These are phyloP conservation scores for Mucor velutinosus DNA, from an alignment of 371 early-diverging fungal genomes.

Conservation along the genomic window DNA sequence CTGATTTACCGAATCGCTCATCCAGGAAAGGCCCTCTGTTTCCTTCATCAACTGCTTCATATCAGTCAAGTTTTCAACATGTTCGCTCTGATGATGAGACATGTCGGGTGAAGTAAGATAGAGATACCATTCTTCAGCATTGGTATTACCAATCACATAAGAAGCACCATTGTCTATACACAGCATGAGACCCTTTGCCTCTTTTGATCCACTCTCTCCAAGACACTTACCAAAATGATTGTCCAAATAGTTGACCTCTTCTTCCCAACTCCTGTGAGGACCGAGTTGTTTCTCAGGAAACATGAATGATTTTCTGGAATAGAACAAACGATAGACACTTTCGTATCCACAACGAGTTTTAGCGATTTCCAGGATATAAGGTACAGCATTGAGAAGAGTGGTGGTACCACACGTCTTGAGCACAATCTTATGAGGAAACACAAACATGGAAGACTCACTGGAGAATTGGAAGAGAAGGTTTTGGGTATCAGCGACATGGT, in stretches of 20 bases:
- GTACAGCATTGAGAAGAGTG: conserved; percentile 82
- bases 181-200: not conserved
- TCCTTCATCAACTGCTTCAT: conserved; percentile 30
- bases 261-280: conserved; percentile 87
- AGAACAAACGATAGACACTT: conserved; percentile 79
- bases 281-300: conserved; percentile 88
- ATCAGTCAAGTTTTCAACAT: conserved; percentile 23
- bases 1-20: conserved; percentile 2
- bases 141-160: conserved; percentile 89
- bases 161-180: conserved; percentile 68
- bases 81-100: conserved; percentile 4
- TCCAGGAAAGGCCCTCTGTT: conserved; percentile 27
- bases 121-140: conserved; percentile 93
- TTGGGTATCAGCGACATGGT: conserved; percentile 10
- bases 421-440: conserved; percentile 87
- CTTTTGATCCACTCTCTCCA: not conserved
- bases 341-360: conserved; percentile 61
- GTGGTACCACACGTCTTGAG: conserved; percentile 96
- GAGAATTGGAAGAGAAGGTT: conserved; percentile 7
- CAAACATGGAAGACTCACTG: conserved; percentile 93
- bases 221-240: conserved; percentile 53
- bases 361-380: conserved; percentile 83
- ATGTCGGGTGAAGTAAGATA: conserved; percentile 72
- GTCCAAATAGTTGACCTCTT: conserved; percentile 79
- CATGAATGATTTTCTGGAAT: conserved; percentile 93